Base-by-base conservation (phyloP, 768 basidiomycete genomes). In the Auricularia sp. region DNA sequence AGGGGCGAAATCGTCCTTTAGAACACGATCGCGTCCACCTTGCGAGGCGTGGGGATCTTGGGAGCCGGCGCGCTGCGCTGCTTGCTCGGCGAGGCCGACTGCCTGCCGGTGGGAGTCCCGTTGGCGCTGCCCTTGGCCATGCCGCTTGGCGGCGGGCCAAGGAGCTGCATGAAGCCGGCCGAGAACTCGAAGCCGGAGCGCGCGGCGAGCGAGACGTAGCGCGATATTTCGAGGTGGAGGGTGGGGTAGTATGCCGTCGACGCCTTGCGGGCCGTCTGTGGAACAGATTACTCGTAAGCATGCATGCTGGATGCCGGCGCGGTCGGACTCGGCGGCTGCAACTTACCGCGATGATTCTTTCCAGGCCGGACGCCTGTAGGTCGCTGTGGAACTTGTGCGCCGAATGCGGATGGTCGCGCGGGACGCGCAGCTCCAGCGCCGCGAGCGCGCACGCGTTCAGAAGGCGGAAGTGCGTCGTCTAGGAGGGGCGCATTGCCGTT, bases 181-280 rank as follows among this genome's bases (percentile, higher is more conserved):
- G 93, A 42, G 56, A 95, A 73, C 68, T 91, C 87, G 69, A 85
- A 88, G 39, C 86, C 86, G 44, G 91, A 83, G 16, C 81, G 78
- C 33, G 75, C 75, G 2, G 87, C 85, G 66, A 85, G 80, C 0
- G 82, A 78, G 67, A 98, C 81, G 73, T 98, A 98, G 36, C 94
- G 85, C 14, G 93, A 84, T 61, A 99, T 78, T 74, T 99, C 96
- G 47, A 98, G 86, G 74, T 99, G 97, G 1, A 99, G 83, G 3
- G 86, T 88, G 0, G 94, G 93, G 74, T 99, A 99, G 75, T 97
- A 98, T 12, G 88, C 87, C 29, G 88, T 86, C 18, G 95, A 98
- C 16, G 97, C 93, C 75, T 98, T 98, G 61, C 97, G 90, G 0
- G 93, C 85, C 54, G 95, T 92, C 95, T 98, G 68, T 3, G 35